Conservation (phyloP, 1,139 yeast genomes). For the Protomyces arabidopsidicola region DNA sequence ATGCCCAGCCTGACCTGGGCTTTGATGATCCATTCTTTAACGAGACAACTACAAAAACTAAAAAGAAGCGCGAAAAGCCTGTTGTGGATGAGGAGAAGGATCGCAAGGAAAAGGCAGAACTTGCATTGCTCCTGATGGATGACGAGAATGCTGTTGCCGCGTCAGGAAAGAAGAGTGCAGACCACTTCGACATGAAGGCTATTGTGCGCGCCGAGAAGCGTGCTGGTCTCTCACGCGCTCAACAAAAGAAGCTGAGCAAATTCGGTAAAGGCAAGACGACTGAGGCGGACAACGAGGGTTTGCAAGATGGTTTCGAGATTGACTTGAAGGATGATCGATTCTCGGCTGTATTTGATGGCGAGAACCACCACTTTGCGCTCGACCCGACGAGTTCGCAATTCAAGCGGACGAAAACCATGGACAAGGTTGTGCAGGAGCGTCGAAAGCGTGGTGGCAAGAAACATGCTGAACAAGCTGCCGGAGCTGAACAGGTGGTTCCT, state of each 20-base stretch:
- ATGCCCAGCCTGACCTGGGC: conserved; percentile 34
- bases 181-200: conserved; percentile 70
- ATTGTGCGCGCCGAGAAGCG: conserved; percentile 44
- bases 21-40: conserved; percentile 34
- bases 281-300: conserved; percentile 42
- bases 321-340: conserved; percentile 83
- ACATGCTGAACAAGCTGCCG: neutral
- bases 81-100: conserved; percentile 30
- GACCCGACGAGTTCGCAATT: conserved; percentile 76
- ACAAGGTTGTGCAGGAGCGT: conserved; percentile 47
- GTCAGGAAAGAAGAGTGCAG: conserved; percentile 42
- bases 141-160: conserved; percentile 48
- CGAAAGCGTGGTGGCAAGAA: conserved; percentile 28
- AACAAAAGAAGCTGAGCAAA: conserved; percentile 51
- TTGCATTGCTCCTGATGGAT: conserved; percentile 59
- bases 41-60: conserved; percentile 41
- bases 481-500: neutral
- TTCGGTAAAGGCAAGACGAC: conserved; percentile 52
- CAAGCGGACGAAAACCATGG: conserved; percentile 84
- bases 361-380: conserved; percentile 84
- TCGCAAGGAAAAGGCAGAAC: conserved; percentile 33
- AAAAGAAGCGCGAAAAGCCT: conserved; percentile 28
- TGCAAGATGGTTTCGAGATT: conserved; percentile 48
- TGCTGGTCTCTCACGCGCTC: conserved; percentile 54
- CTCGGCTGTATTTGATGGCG: conserved; percentile 61